Evolutionary conservation across 805 yeast species (phyloP), one percentile per base, ranked within the genome.

Genomic region (Saccharomycopsis amapae): DNA sequence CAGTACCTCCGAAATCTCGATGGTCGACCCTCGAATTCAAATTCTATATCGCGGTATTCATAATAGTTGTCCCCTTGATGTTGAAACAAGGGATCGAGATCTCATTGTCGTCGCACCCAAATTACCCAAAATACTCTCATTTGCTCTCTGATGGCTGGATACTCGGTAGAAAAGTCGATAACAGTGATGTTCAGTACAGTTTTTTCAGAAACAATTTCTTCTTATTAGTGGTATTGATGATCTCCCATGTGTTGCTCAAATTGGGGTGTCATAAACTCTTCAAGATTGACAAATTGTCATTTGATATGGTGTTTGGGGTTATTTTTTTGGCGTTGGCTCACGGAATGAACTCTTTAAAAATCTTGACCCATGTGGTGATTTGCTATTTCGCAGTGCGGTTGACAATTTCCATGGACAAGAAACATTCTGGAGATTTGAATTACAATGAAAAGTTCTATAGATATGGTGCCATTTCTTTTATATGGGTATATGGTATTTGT

Each of bases 121-220:
- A 87, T 58, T 90, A 81, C 58, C 71, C 73, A 17, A 67, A 67
- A 41, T 87, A 74, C 58, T 73, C 73, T 53, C 72, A 76, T 41
- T 65, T 81, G 32, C 67, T 90, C 42, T 71, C 81, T 24, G 69
- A 77, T 4, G 97, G 98, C 3, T 90, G 97, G 97, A 65, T 88
- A 55, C 76, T 82, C 59, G 96, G 95, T 6, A 66, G 96, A 22
- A 83, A 81, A 62, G 95, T 87, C 35, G 98, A 93, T 62, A 89
- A 90, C 60, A 83, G 95, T 4, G 99, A 93, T 60, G 69, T 72
- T 26, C 99, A 93, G 62, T 93, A 90, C 58, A 64, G 85, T 22
- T 86, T 88, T 57, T 87, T 93, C 60, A 73, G 98, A 56, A 81
- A 84, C 58, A 88, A 88, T 58, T 69, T 90, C 52, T 74, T 77